A percentile compares a stretch with the other conserved stretches of the same genome.
phyloP scores from a whole-genome alignment of 176 grass and related monocot genomes.

The Panicum miliaceum region DNA sequence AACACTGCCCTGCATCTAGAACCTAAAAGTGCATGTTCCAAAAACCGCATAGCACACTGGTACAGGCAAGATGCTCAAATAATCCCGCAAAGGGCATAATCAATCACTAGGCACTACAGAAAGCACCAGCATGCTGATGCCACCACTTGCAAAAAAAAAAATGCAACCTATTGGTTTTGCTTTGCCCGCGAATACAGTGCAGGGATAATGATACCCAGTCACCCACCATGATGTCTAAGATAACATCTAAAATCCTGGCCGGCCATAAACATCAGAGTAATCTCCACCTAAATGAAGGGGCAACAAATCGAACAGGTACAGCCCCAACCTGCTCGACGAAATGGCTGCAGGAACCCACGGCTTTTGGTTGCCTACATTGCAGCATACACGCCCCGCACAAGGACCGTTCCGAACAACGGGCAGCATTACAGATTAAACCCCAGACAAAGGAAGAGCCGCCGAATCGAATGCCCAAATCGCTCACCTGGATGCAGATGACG shows the following conservation, averaged over 20 bases:
- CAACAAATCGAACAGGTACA: background rate
- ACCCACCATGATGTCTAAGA: background rate
- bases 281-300: background rate
- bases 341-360: background rate
- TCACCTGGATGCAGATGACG: constrained; percentile 88
- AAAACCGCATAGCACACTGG: background rate
- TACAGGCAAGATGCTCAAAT: background rate
- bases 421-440: constrained; percentile 1
- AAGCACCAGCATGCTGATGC: background rate
- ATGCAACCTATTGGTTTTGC: background rate
- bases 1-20: background rate
- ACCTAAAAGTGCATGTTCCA: background rate
- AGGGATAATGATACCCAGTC: background rate
- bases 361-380: constrained; percentile 26
- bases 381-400: background rate
- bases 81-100: background rate
- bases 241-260: constrained; percentile 11
- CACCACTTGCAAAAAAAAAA: constrained; percentile 2
- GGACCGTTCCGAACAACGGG: background rate
- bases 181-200: background rate
- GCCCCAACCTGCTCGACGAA: constrained; percentile 24
- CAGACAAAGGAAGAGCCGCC: background rate
- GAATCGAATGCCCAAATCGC: background rate
- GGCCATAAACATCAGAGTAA: background rate
- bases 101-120: background rate